Percentiles rank a stretch among this genome's conserved stretches.
phyloP scores from a whole-genome alignment of 805 yeast genomes.

The Metschnikowia orientalis region DNA sequence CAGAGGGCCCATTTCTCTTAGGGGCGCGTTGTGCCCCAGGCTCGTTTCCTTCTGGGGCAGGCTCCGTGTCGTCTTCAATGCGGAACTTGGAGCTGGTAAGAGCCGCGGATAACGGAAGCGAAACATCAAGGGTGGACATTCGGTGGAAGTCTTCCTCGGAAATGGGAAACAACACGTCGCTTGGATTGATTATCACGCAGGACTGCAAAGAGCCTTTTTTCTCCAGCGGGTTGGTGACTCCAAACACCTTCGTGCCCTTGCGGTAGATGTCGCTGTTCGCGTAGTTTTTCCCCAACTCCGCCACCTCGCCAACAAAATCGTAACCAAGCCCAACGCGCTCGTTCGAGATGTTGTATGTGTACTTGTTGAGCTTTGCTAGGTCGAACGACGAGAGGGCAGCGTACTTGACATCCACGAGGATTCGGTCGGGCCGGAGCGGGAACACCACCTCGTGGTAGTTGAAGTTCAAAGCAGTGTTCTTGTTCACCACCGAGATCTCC shows the following conservation, averaged over 20 bases:
- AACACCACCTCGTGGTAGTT: slow-evolving; percentile 46
- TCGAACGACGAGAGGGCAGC: slow-evolving; percentile 67
- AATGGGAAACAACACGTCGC: slow-evolving; percentile 25
- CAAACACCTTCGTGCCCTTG: slow-evolving; percentile 65
- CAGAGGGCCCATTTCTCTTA: slow-evolving; percentile 2
- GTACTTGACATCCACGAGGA: slow-evolving; percentile 56
- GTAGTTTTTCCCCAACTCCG: slow-evolving; percentile 49
- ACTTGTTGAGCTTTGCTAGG: slow-evolving; percentile 53
- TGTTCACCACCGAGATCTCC: slow-evolving; percentile 43
- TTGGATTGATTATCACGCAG: slow-evolving; percentile 51
- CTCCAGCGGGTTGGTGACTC: slow-evolving; percentile 48
- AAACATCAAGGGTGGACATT: slow-evolving; percentile 22
- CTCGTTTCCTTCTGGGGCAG: not conserved
- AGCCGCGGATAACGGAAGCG: slow-evolving; percentile 16
- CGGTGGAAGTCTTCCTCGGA: slow-evolving; percentile 21
- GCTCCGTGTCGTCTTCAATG: slow-evolving; percentile 9
- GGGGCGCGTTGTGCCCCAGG: not conserved
- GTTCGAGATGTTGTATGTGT: slow-evolving; percentile 47
- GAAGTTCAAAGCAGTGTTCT: slow-evolving; percentile 47
- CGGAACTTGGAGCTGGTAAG: slow-evolving; percentile 7
- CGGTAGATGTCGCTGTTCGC: slow-evolving; percentile 25
- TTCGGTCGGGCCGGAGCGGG: slow-evolving; percentile 44
- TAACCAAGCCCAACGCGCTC: slow-evolving; percentile 63
- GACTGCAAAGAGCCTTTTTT: slow-evolving; percentile 58
- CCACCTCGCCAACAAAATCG: slow-evolving; percentile 61